These are phyloP conservation scores for Telopea speciosissima DNA, from an alignment of 177 flowering plant genomes.

Conservation along the genomic window DNA sequence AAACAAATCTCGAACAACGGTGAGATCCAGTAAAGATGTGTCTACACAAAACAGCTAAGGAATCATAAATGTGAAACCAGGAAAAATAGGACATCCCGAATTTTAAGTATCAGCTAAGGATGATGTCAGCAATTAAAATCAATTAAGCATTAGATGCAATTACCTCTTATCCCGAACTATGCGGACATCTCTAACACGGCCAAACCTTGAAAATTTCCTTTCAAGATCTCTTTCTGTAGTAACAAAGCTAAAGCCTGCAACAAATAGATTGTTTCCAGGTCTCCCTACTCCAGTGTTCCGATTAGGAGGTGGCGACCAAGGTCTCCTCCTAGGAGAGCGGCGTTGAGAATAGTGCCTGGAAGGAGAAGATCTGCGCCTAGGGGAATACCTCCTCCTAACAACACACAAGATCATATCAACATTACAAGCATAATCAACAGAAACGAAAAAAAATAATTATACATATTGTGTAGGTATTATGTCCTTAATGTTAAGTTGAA, in stretches of 20 bases:
- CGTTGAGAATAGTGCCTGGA: slow-evolving; percentile 19
- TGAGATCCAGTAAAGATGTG: background rate
- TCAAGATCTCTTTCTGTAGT: slow-evolving; percentile 40
- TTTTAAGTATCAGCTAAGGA: background rate
- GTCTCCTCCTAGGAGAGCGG: slow-evolving; percentile 23
- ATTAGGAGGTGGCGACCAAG: slow-evolving; percentile 37
- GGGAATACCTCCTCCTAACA: slow-evolving; percentile 27
- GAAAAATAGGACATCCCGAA: background rate
- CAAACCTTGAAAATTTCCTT: slow-evolving; percentile 38
- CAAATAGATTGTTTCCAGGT: slow-evolving; percentile 36
- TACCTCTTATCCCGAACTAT: slow-evolving; percentile 44
- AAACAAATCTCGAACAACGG: background rate
- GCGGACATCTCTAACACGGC: slow-evolving; percentile 35
- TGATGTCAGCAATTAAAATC: background rate
- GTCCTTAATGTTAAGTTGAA: background rate
- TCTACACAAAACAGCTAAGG: background rate
- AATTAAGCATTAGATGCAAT: background rate
- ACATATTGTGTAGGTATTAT: background rate
- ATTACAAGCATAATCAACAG: background rate
- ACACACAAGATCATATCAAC: background rate
- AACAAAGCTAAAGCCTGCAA: slow-evolving; percentile 36
- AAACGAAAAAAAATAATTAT: background rate
- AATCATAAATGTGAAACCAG: background rate
- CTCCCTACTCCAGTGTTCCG: slow-evolving; percentile 32
- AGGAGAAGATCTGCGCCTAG: slow-evolving; percentile 28